Evolutionary conservation across 176 grass and related monocot genomes (phyloP).

Genomic region (Musa troglodytarum): DNA sequence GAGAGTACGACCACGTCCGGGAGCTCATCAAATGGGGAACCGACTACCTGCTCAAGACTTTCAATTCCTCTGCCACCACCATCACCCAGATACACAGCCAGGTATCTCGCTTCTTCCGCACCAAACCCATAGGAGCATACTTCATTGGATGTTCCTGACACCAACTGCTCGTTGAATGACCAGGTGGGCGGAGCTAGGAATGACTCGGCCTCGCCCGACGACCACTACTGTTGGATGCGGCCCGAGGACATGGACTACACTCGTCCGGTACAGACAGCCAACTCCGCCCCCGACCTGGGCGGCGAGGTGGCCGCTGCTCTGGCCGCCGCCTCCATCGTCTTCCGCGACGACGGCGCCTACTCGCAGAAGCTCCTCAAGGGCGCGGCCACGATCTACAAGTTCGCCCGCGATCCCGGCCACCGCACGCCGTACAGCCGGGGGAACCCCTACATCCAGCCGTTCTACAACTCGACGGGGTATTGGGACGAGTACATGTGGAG

Average conservation of each 20-base stretch:
- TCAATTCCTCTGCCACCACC: constrained; percentile 72
- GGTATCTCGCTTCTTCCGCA: constrained; percentile 12
- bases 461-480: constrained; percentile 79
- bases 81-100: constrained; percentile 71
- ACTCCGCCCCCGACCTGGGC: constrained; percentile 53
- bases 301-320: constrained; percentile 78
- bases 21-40: constrained; percentile 96
- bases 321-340: constrained; percentile 80
- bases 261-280: constrained; percentile 19
- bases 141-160: neutral
- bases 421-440: constrained; percentile 49
- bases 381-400: constrained; percentile 64
- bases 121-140: neutral
- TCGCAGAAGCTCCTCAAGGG: constrained; percentile 65
- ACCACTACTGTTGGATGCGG: constrained; percentile 89
- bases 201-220: constrained; percentile 40
- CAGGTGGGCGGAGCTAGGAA: constrained; percentile 53
- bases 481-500: constrained; percentile 99
- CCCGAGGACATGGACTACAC: constrained; percentile 92
- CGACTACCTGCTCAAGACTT: constrained; percentile 79
- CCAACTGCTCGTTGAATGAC: neutral
- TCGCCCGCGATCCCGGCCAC: constrained; percentile 39
- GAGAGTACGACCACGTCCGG: constrained; percentile 80
- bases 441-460: constrained; percentile 40
- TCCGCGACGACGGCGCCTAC: constrained; percentile 70